Evolutionary conservation across 2,329 filamentous ascomycete species (phyloP).

Genomic region (Chaetomium sp.): DNA sequence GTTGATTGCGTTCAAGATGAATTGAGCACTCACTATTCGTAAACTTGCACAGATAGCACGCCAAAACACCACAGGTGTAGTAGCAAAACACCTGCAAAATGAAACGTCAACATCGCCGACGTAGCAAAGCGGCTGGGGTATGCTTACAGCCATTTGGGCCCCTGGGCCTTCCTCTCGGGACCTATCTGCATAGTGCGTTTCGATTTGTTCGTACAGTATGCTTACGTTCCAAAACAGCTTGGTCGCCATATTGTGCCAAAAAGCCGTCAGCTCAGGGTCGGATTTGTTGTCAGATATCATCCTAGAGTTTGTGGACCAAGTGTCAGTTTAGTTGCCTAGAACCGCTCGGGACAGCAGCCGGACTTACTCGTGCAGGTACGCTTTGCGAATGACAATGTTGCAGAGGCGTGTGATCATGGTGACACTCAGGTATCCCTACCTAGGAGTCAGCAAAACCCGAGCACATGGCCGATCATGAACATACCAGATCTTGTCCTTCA

Average conservation of each 20-base stretch:
- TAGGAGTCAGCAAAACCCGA: background rate
- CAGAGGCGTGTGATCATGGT: constrained; percentile 51
- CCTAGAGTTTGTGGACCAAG: constrained; percentile 24
- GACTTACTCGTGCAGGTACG: constrained; percentile 46
- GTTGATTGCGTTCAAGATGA: background rate
- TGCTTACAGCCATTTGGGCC: constrained; percentile 45
- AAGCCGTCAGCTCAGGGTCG: constrained; percentile 31
- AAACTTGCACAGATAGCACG: constrained; percentile 47
- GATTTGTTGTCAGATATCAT: constrained; percentile 38
- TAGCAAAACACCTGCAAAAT: constrained; percentile 41
- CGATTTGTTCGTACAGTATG: constrained; percentile 43
- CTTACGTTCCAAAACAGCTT: constrained; percentile 46
- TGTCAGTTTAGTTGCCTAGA: background rate
- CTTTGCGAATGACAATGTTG: constrained; percentile 49
- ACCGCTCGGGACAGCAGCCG: background rate
- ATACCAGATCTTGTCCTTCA: constrained; percentile 44
- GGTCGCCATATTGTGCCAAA: constrained; percentile 39
- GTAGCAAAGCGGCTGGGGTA: too few species aligned
- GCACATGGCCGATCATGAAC: constrained; percentile 10
- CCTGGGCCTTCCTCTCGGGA: constrained; percentile 43
- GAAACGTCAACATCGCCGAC: background rate
- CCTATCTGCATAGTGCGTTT: constrained; percentile 43
- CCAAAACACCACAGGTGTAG: constrained; percentile 48
- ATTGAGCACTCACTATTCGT: constrained; percentile 36
- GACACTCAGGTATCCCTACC: constrained; percentile 47